A percentile compares a stretch with the other conserved stretches of the same genome.
Conservation (phyloP, 306 rosid genomes). For the Phaseolus lunatus region DNA sequence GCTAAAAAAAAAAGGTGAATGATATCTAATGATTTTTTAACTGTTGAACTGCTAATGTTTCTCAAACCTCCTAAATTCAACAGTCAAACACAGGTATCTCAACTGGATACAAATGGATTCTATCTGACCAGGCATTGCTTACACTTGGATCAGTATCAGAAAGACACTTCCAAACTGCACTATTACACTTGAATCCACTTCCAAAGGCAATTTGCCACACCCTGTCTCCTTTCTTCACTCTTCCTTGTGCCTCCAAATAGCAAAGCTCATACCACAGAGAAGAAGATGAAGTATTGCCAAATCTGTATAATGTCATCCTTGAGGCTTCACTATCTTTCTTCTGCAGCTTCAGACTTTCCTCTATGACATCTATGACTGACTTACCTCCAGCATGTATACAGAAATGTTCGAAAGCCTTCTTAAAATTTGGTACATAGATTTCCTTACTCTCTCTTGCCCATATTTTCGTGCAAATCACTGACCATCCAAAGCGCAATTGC, state of each 20-base stretch:
- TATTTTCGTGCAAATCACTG: conserved; percentile 50
- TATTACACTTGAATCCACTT: conserved; percentile 78
- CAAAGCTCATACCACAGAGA: conserved; percentile 72
- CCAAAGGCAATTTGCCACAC: conserved; percentile 81
- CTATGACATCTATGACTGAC: conserved; percentile 65
- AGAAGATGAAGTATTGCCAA: conserved; percentile 78
- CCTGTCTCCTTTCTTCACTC: conserved; percentile 63
- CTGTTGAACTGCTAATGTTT: conserved; percentile 14
- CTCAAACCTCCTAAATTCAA: conserved; percentile 35
- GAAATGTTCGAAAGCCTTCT: conserved; percentile 70
- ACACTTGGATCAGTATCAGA: conserved; percentile 58
- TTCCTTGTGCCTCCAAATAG: conserved; percentile 75
- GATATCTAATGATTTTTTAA: neutral
- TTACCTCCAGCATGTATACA: conserved; percentile 88
- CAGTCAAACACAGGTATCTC: conserved; percentile 45
- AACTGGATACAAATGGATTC: conserved; percentile 65
- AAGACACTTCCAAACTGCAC: conserved; percentile 75
- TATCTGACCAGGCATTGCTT: conserved; percentile 72
- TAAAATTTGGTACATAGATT: conserved; percentile 63
- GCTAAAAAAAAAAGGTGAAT: neutral
- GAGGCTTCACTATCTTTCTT: conserved; percentile 78
- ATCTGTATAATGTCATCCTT: conserved; percentile 77
- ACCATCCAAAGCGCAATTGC: conserved; percentile 55
- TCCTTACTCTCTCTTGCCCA: conserved; percentile 39
- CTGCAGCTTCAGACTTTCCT: conserved; percentile 58